Conservation (phyloP, 2,329 filamentous ascomycete genomes). For the Aquanectria penicillioides region DNA sequence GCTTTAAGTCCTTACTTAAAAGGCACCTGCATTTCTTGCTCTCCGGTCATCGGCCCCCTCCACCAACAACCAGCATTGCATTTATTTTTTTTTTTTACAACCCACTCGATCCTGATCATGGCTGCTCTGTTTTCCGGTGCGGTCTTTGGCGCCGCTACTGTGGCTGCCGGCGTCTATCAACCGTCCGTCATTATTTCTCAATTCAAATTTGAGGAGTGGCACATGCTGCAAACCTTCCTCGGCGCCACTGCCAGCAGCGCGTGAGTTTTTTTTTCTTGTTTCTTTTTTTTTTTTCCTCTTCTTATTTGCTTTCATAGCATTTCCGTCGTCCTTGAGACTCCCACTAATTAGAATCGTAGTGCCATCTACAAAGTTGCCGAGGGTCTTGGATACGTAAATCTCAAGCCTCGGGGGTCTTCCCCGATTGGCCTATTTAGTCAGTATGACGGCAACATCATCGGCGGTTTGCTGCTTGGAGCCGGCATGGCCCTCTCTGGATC, state of each 20-base stretch:
- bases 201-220: constrained; percentile 68
- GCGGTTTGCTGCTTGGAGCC: constrained; percentile 69
- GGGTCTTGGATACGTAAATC: constrained; percentile 51
- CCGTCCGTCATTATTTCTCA: constrained; percentile 70
- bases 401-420: constrained; percentile 61
- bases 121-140: constrained; percentile 59
- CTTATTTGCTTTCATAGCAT: no score
- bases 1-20: background rate
- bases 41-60: background rate
- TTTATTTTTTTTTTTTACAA: background rate
- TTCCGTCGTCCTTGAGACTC: no score
- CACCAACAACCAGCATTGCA: background rate
- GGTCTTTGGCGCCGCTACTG: constrained; percentile 70
- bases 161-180: constrained; percentile 68
- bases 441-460: constrained; percentile 73
- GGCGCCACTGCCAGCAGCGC: constrained; percentile 70
- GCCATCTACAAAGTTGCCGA: constrained; percentile 58
- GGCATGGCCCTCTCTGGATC: constrained; percentile 74
- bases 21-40: background rate
- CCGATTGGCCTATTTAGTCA: constrained; percentile 61
- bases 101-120: constrained; percentile 28
- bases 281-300: background rate
- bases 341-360: constrained; percentile 40
- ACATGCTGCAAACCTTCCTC: constrained; percentile 74
- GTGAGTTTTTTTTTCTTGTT: constrained; percentile 53